Evolutionary conservation across 257 asterid genomes (phyloP), one percentile per base, ranked within the genome.

Genomic region (Petunia secreta): DNA sequence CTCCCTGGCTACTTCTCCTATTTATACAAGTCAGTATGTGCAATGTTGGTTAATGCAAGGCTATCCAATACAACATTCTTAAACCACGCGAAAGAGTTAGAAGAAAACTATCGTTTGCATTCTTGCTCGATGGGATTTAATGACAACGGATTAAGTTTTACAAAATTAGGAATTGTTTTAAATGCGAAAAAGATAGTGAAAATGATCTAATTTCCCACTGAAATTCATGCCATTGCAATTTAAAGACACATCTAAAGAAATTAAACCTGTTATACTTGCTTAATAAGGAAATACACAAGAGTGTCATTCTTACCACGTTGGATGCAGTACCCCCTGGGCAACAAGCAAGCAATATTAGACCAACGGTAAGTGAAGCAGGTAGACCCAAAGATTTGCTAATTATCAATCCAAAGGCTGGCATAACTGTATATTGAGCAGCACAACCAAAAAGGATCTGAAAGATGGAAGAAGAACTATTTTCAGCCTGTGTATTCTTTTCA

Each of bases 281-380:
- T 16, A 55, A n/a, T 37, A 41, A 63, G 40, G 25, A n/a, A 36
- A 46, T 57, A 37, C 15, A 34, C 15, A 16, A 68, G 67, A 37
- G 34, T 52, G 48, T 81, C 65, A 84, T 16, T 46, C 93, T 86
- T 90, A 94, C 98, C 97, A 94, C 98, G 46, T 94, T 94, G 79
- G 98, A 94, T 34, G 98, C 98, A 3, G 98, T 91, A 34, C 98
- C 98, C 1, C 98, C 98, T 0, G 98, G 98, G 82, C 97, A 94
- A 83, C 98, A 93, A 69, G 94, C 84, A 81, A 94, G 95, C 86
- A 94, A 80, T 84, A 93, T 90, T 78, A 94, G 83, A 80, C 98
- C 98, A n/a, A 91, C 98, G 16, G 97, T 84, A 74, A 89, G 88
- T 44, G 97, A 88, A 68, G 97, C 91, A 34, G 98, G 86, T 80